Evolutionary conservation across 176 grass and related monocot species (phyloP).

Genomic region (Ampelocalamus luodianensis): DNA sequence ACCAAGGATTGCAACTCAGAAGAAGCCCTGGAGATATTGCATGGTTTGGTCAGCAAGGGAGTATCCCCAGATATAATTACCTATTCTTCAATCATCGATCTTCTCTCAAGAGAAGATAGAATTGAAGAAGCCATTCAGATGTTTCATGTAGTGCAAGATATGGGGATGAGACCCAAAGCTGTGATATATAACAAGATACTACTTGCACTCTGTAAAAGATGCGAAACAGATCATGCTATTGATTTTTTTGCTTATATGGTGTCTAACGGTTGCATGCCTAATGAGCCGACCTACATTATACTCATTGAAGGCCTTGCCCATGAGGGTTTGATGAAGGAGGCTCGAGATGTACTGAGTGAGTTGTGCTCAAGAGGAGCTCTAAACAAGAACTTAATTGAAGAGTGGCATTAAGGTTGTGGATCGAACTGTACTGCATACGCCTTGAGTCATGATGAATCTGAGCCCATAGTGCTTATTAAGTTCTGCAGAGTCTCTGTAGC

Average conservation of each 20-base stretch:
- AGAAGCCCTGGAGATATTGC: constrained; percentile 56
- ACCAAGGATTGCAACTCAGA: constrained; percentile 63
- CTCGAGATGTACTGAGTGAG: constrained; percentile 45
- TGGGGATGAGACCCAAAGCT: constrained; percentile 61
- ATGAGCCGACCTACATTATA: constrained; percentile 62
- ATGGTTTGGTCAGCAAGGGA: constrained; percentile 56
- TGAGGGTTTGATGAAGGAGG: constrained; percentile 48
- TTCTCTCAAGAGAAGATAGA: constrained; percentile 63
- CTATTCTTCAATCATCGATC: constrained; percentile 52
- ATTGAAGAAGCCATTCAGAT: constrained; percentile 56
- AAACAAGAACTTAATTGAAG: constrained; percentile 43
- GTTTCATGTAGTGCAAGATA: constrained; percentile 51
- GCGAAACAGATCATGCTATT: constrained; percentile 48
- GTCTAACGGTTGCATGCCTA: constrained; percentile 56
- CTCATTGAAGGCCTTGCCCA: constrained; percentile 66
- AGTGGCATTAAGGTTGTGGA: constrained; percentile 22
- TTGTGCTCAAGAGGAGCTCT: constrained; percentile 50
- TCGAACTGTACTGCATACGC: constrained; percentile 31
- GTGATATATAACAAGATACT: constrained; percentile 65
- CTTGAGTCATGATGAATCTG: constrained; percentile 25
- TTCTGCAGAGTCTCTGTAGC: neutral
- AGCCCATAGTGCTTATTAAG: neutral
- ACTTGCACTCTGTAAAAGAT: constrained; percentile 56
- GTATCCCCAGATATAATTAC: constrained; percentile 61
- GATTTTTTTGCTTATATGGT: constrained; percentile 59